These are phyloP conservation scores for Ceratobasidium sp. DNA, from an alignment of 1,284 basidiomycete genomes.

Conservation along the genomic window DNA sequence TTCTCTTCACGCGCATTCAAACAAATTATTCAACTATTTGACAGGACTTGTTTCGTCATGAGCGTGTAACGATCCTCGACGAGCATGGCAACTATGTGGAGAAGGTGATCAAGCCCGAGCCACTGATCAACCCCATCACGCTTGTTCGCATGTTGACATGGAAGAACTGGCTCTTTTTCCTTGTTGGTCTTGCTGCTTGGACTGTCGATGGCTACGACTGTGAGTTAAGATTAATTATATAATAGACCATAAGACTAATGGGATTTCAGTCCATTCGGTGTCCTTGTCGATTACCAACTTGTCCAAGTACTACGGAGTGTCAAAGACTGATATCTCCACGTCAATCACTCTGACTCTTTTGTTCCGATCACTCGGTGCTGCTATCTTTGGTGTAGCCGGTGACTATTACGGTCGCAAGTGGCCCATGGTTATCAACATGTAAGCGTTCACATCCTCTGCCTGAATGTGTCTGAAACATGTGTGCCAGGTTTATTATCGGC, in stretches of 20 bases:
- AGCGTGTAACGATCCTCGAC: conserved; percentile 34
- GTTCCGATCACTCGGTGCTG: conserved; percentile 86
- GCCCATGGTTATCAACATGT: conserved; percentile 82
- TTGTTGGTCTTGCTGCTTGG: conserved; percentile 46
- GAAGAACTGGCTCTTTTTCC: conserved; percentile 52
- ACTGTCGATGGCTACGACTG: conserved; percentile 35
- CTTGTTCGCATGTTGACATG: conserved; percentile 49
- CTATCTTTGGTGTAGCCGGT: conserved; percentile 70
- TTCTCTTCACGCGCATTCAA: not conserved
- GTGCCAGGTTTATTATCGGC: conserved; percentile 36
- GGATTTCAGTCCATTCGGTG: conserved; percentile 26
- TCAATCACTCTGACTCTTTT: conserved; percentile 92
- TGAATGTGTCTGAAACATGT: conserved; percentile 51
- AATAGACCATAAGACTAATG: not conserved
- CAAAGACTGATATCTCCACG: conserved; percentile 36
- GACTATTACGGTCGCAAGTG: conserved; percentile 93
- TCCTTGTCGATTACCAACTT: conserved; percentile 29
- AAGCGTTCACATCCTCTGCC: conserved; percentile 60
- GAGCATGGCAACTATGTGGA: conserved; percentile 35
- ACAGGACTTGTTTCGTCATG: conserved; percentile 36
- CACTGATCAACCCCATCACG: conserved; percentile 49
- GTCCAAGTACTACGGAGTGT: conserved; percentile 44
- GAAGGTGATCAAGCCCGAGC: conserved; percentile 37
- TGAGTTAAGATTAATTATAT: not conserved
- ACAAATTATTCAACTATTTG: not conserved